Evolutionary conservation across 257 asterid genomes (phyloP), one percentile per base, ranked within the genome.

Genomic region (Leptodermis oblonga): DNA sequence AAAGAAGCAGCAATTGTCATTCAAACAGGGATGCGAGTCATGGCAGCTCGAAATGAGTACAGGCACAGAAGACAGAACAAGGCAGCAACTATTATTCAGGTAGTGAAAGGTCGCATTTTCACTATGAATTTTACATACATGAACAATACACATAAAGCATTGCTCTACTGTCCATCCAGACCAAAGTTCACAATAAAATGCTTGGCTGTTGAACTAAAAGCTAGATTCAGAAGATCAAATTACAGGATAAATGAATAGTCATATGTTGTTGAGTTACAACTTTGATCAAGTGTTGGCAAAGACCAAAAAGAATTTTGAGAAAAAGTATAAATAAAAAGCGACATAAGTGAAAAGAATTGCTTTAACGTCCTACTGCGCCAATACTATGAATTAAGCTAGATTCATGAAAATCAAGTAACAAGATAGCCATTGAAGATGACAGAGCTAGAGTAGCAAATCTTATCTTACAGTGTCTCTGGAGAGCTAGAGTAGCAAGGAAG

Each of bases 381-480:
- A n/a, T n/a, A n/a, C n/a, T n/a, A n/a, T n/a, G n/a, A n/a, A n/a
- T n/a, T n/a, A n/a, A n/a, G n/a, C n/a, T n/a, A n/a, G n/a, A n/a
- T n/a, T n/a, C n/a, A n/a, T n/a, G n/a, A n/a, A n/a, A n/a, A n/a
- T 45, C 42, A 18, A 18, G n/a, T n/a, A n/a, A n/a, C n/a, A n/a
- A n/a, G n/a, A n/a, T n/a, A n/a, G n/a, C n/a, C n/a, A n/a, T n/a
- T n/a, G n/a, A n/a, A n/a, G n/a, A n/a, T n/a, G n/a, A n/a, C n/a
- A n/a, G n/a, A n/a, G n/a, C n/a, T n/a, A n/a, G n/a, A n/a, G n/a
- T n/a, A 81, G 85, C 84, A 58, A 84, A 42, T 48, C 67, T 88
- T 54, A 75, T 85, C 70, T 84, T 90, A 76, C 98, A 92, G 81
- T 88, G 98, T 80, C 88, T 87, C 74, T 92, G 98, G 98, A 86